Percentiles rank a stretch among this genome's conserved stretches.
Evolutionary conservation across 768 basidiomycete species (phyloP).

Genomic region (Boletus rubropictus): DNA sequence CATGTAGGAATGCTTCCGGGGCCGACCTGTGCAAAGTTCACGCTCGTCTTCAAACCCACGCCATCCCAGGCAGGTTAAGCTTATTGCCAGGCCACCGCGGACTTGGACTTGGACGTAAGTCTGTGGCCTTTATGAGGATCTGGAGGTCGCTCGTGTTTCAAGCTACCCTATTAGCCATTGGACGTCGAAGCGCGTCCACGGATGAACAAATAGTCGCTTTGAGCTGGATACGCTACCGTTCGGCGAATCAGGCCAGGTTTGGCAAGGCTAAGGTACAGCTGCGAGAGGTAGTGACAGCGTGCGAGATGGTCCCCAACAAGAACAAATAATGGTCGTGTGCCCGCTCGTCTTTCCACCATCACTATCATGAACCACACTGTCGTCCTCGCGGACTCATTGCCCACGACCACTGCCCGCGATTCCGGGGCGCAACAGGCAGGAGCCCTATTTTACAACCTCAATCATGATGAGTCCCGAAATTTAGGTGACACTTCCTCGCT

Average conservation of each 20-base stretch:
- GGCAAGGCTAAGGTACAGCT: not conserved
- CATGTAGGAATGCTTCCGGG: slow-evolving; percentile 12
- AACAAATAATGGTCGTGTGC: slow-evolving; percentile 24
- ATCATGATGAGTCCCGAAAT: slow-evolving; percentile 14
- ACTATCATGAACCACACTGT: slow-evolving; percentile 13
- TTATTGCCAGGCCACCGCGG: slow-evolving; percentile 20
- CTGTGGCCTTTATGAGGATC: slow-evolving; percentile 7
- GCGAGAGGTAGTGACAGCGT: not conserved
- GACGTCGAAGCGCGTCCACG: slow-evolving; percentile 2
- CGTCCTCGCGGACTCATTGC: slow-evolving; percentile 11
- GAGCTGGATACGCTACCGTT: not conserved
- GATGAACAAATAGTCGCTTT: slow-evolving; percentile 2
- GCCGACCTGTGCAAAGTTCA: slow-evolving; percentile 12
- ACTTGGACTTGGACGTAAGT: slow-evolving; percentile 11
- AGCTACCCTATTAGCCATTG: slow-evolving; percentile 12
- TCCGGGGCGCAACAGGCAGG: slow-evolving; percentile 5
- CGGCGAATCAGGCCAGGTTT: not conserved
- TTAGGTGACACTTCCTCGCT: slow-evolving; percentile 32
- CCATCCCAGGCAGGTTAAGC: not conserved
- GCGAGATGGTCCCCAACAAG: not conserved
- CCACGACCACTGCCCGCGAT: not conserved
- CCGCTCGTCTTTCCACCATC: not conserved
- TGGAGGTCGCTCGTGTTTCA: slow-evolving; percentile 2
- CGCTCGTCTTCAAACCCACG: slow-evolving; percentile 1
- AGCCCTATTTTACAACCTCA: slow-evolving; percentile 6